Evolutionary conservation across 352 stramenopile genomes (phyloP), one percentile per base, ranked within the genome.

Genomic region (Phytophthora pseudosyringae): DNA sequence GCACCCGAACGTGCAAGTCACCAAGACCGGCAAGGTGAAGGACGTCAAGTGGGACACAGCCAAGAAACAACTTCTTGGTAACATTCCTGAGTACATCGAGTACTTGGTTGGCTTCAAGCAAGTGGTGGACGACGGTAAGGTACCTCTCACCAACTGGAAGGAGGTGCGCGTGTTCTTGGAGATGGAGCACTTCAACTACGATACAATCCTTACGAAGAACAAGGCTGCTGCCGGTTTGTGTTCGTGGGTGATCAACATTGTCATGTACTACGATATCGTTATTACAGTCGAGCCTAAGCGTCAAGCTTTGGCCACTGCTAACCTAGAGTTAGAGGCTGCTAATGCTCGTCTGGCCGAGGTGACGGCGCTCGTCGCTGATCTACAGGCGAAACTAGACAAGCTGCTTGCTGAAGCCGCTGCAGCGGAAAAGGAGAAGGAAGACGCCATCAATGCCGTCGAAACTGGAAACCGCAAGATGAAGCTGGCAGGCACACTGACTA

Each of bases 261-360:
- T 98, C 40, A 96, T 93, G 76, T 99, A 98, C 81, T 98, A 98
- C 78, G 94, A 98, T 71, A 98, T 98, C 40, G 80, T 98, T 1
- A 76, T 98, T 39, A 97, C 93, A 0, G 93, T 98, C 16, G 95
- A 98, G 75, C 96, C 96, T 6, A 98, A 98, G 74, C 89, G 95
- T 31, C 86, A 94, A 55, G 94, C 94, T 5, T 75, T 99, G 5
- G 89, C 89, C 0, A 86, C 96, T 35, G 95, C 95, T 1, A 98
- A 98, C 45, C 52, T 91, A 1, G 91, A 98, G 58, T 82, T 99
- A 0, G 90, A 95, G 35, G 65, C 86, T 15, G 95, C 95, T 26
- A 98, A 98, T 79, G 88, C 82, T 43, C 87, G 90, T 32, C 80
- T 98, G 0, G 67, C 62, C 5, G 84, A 96, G 51, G 92, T 98